Evolutionary conservation across 2,329 filamentous ascomycete species (phyloP).

Genomic region (Aureobasidium sp.): DNA sequence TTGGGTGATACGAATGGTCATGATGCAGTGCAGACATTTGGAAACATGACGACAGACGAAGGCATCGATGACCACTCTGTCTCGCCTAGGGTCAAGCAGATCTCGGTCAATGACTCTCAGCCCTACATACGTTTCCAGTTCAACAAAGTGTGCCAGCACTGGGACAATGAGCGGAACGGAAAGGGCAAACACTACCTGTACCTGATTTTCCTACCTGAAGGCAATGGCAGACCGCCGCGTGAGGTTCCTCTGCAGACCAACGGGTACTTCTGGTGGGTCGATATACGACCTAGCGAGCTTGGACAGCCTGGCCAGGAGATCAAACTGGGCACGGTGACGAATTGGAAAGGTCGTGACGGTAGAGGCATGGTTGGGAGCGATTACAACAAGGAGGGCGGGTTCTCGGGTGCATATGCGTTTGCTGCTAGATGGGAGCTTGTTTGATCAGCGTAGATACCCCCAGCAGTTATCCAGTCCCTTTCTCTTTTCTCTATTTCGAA

Average conservation of each 20-base stretch:
- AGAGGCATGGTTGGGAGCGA: constrained; percentile 42
- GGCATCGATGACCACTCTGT: constrained; percentile 53
- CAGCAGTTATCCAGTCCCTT: neutral
- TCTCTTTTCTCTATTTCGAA: neutral
- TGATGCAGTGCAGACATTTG: constrained; percentile 42
- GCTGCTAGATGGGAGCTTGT: constrained; percentile 51
- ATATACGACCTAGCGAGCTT: constrained; percentile 58
- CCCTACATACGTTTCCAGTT: constrained; percentile 64
- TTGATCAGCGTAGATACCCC: constrained; percentile 19
- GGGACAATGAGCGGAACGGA: constrained; percentile 64
- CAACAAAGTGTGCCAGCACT: constrained; percentile 72
- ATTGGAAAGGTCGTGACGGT: constrained; percentile 43
- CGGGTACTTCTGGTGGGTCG: constrained; percentile 79
- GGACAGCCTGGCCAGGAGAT: constrained; percentile 63
- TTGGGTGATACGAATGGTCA: constrained; percentile 48
- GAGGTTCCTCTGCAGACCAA: constrained; percentile 61
- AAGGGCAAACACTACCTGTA: constrained; percentile 61
- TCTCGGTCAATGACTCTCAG: constrained; percentile 16
- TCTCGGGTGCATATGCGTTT: constrained; percentile 34
- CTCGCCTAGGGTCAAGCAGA: constrained; percentile 43
- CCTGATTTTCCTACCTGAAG: constrained; percentile 59
- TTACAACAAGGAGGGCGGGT: neutral
- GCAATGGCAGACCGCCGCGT: constrained; percentile 61
- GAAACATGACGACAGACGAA: constrained; percentile 41
- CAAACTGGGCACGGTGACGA: constrained; percentile 55